Base-by-base conservation (phyloP, 176 grass and related monocot genomes). In the Carex scoparia region DNA sequence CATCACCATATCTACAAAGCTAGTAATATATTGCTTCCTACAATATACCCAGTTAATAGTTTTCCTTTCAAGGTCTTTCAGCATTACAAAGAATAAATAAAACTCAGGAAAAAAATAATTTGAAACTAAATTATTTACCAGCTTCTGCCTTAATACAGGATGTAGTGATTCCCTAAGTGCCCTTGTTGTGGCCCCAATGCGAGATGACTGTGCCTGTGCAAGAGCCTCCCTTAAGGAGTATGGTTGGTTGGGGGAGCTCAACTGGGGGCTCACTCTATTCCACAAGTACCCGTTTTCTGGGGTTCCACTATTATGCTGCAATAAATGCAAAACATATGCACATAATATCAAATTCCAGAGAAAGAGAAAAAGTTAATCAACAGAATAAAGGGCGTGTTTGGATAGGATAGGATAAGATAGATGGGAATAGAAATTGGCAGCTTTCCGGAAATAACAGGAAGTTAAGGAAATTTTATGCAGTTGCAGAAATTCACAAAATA, bases 211-310 rank as follows among this genome's bases (percentile, higher is more conserved):
- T 2, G 96, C 96, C 58, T 99, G 96, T 57, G 93, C 93, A 88
- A 99, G 93, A 84, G 96, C 96, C 87, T 99, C 96, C 67, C 96
- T 93, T 82, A 99, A 87, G 76, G 96, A 99, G 90, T 99, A 99
- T 56, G 96, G 96, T 85, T 99, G 96, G 71, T 95, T 99, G 74
- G 96, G 96, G 19, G 93, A 95, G 82, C 91, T 94, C 84, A 99
- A 80, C 63, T 99, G 91, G 89, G 96, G 96, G 74, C 96, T 99
- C 80, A 94, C 81, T 89, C 88, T 94, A 73, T 95, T 92, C 96
- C 96, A 99, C 77, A 99, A 86, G 88, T 92, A 99, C 86, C 96
- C 93, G 72, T 99, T 99, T 87, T 99, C 96, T 75, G 93, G 90
- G 77, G 93, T 95, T 85, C 93, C 96, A 76, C 91, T 91, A 65